Evolutionary conservation across 2,329 filamentous ascomycete genomes (phyloP), one percentile per base, ranked within the genome.

Genomic region (Diaporthe aspalathi): DNA sequence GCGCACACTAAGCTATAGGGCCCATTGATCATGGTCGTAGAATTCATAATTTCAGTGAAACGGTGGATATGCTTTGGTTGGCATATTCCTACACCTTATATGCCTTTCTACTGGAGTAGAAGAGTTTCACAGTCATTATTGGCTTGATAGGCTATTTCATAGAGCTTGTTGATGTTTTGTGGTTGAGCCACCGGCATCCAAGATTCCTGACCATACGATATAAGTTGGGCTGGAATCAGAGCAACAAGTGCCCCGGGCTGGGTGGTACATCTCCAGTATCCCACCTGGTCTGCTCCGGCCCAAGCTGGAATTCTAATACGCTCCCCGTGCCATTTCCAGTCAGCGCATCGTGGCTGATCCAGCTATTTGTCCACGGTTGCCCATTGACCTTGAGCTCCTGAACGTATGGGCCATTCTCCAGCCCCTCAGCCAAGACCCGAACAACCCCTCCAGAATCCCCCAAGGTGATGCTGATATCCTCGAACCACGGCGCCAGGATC

Each of bases 351-450:
- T 89, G 87, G 27, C 83, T 84, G 16, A 93, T 79, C 91, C 91
- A 93, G 54, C 85, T 84, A 81, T 88, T 88, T 67, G 84, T 81
- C 90, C 91, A 94, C 1, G 71, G 45, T 76, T 86, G 70, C 0
- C 91, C 90, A 76, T 94, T 93, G 62, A 94, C 86, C 74, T 83
- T 86, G 70, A 93, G 82, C 24, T 85, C 87, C 81, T 93, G 91
- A 3, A 93, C 90, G 74, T 91, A 91, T 71, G 81, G 77, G 9
- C 85, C 84, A 9, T n/a, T n/a, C 27, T 38, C 66, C n/a, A 63
- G 11, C 83, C 8, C 84, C 88, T 88, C 0, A 80, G 85, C 1
- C 85, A 82, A 0, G 85, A 89, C 57, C 92, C 85, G 29, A 93
- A 82, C 29, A 75, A 83, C 77, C 88, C 90, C 5, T 83, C 85